These are phyloP conservation scores for Scheffersomyces amazonensis DNA, from an alignment of 805 yeast species.

Conservation along the genomic window DNA sequence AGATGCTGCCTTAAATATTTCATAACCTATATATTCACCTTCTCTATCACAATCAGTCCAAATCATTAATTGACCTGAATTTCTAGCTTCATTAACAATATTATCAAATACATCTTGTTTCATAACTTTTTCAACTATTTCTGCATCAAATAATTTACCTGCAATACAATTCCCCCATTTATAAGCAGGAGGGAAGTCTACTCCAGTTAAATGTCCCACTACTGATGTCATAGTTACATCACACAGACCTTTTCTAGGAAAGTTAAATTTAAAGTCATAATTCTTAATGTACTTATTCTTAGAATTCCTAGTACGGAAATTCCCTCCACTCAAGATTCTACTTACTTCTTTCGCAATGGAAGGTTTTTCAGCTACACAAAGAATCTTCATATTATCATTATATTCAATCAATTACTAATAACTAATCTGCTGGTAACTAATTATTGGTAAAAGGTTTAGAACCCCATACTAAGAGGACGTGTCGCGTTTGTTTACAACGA, in stretches of 20 bases:
- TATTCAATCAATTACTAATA: no score
- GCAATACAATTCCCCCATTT: conserved; percentile 69
- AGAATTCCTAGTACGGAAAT: conserved; percentile 45
- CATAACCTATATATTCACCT: conserved; percentile 91
- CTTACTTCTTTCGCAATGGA: conserved; percentile 89
- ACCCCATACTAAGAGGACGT: not conserved
- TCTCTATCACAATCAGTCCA: conserved; percentile 99
- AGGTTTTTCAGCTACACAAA: conserved; percentile 97
- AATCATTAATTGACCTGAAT: conserved; percentile 67
- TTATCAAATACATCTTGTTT: conserved; percentile 56
- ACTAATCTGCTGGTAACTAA: no score
- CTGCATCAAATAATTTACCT: conserved; percentile 68
- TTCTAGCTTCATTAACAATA: conserved; percentile 61
- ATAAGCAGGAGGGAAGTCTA: conserved; percentile 62
- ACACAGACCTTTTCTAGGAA: conserved; percentile 61
- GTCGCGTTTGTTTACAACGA: not conserved
- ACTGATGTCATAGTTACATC: conserved; percentile 91
- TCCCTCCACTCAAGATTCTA: conserved; percentile 71
- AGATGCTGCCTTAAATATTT: conserved; percentile 69
- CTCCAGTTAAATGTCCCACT: conserved; percentile 73
- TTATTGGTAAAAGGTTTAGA: no score
- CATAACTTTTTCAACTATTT: conserved; percentile 42
- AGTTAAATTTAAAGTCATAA: conserved; percentile 70
- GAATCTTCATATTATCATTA: conserved; percentile 56
- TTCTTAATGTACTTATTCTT: conserved; percentile 66